Conservation (phyloP, 192 early-diverging fungal genomes). For the Backusella circina region DNA sequence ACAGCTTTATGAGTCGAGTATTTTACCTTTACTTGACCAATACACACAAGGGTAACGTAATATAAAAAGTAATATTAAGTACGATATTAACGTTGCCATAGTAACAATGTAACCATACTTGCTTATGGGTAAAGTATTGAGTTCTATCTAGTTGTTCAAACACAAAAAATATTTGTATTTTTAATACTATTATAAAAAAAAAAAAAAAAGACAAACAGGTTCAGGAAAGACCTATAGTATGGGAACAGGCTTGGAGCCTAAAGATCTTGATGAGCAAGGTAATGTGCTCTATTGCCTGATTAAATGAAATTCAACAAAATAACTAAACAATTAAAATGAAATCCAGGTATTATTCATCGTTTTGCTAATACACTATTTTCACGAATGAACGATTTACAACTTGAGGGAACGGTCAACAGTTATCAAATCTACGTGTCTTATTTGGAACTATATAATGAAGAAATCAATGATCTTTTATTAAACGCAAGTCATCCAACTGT, state of each 20-base stretch:
- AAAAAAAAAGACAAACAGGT: constrained; percentile 69
- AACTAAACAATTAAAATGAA: neutral
- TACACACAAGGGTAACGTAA: constrained; percentile 66
- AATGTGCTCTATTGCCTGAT: neutral
- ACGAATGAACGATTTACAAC: constrained; percentile 15
- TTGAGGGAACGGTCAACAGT: constrained; percentile 17
- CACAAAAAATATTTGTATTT: neutral
- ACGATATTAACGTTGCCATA: neutral
- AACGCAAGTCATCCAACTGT: constrained; percentile 36
- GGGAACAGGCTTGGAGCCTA: constrained; percentile 66
- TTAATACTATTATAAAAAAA: neutral
- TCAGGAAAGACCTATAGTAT: constrained; percentile 94
- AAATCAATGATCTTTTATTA: constrained; percentile 82
- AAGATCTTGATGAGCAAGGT: constrained; percentile 2
- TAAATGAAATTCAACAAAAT: neutral
- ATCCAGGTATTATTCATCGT: constrained; percentile 60
- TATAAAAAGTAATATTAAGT: neutral
- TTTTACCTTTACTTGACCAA: constrained; percentile 54
- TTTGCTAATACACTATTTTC: constrained; percentile 58
- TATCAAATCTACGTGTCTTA: constrained; percentile 73
- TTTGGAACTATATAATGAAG: constrained; percentile 97
- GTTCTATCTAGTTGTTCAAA: too few relatives aligned
- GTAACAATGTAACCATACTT: constrained; percentile 88
- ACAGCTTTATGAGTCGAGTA: constrained; percentile 55
- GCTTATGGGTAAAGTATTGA: constrained; percentile 66